Conservation (phyloP, 805 yeast species). For the Myxozyma sirexii region DNA sequence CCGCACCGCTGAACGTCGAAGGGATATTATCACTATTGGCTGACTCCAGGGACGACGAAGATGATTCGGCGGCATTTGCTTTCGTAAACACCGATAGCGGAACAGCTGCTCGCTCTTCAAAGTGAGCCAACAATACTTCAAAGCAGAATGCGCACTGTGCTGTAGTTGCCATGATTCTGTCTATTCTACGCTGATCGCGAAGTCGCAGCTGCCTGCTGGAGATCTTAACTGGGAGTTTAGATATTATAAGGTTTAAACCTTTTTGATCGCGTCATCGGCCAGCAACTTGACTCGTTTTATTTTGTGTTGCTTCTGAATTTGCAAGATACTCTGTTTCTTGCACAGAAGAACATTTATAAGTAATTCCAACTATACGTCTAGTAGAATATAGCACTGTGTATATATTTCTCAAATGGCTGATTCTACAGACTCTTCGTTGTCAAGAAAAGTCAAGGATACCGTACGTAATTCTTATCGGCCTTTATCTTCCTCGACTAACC, state of each 20-base stretch:
- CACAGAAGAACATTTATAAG: no score
- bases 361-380: no score
- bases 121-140: constrained; percentile 31
- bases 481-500: neutral
- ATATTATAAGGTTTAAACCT: neutral
- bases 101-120: constrained; percentile 18
- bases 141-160: constrained; percentile 37
- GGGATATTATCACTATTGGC: neutral
- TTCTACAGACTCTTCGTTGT: constrained; percentile 23
- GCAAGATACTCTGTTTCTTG: no score
- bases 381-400: neutral
- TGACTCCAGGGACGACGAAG: constrained; percentile 10
- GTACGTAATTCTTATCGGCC: constrained; percentile 32
- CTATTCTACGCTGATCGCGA: neutral
- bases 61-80: neutral
- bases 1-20: neutral
- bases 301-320: neutral
- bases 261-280: constrained; percentile 7
- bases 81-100: constrained; percentile 25
- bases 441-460: constrained; percentile 56
- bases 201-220: neutral
- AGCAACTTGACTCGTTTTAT: neutral
- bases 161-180: constrained; percentile 29
- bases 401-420: constrained; percentile 20
- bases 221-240: neutral